phyloP scores from a whole-genome alignment of 2,329 filamentous ascomycete species.

The Cercospora beticola region DNA sequence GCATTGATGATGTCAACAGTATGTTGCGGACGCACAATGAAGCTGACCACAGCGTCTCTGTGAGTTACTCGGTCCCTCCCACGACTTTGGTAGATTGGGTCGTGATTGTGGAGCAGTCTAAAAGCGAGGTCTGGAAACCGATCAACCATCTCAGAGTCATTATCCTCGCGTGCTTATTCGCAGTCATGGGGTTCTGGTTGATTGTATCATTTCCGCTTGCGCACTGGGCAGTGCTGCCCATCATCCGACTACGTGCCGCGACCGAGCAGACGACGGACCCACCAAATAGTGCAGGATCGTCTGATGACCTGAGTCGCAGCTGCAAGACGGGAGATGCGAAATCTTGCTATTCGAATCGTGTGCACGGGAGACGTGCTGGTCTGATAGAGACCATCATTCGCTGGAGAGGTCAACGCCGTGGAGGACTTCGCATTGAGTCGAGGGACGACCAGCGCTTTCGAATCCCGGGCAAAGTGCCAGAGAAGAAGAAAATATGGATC shows the following conservation, averaged over 20 bases:
- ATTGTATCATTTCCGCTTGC: constrained; percentile 74
- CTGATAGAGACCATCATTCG: constrained; percentile 42
- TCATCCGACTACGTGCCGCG: constrained; percentile 70
- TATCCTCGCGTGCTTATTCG: constrained; percentile 80
- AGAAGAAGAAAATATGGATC: constrained; percentile 69
- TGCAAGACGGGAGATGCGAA: constrained; percentile 4
- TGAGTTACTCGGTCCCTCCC: constrained; percentile 73
- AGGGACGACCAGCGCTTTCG: constrained; percentile 61
- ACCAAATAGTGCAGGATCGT: constrained; percentile 38
- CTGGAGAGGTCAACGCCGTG: constrained; percentile 30
- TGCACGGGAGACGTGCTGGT: constrained; percentile 1
- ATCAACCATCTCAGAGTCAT: constrained; percentile 78
- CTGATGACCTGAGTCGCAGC: constrained; percentile 2
- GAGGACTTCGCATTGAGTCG: constrained; percentile 36
- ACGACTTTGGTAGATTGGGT: constrained; percentile 76
- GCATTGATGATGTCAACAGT: constrained; percentile 61
- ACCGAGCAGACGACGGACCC: constrained; percentile 72
- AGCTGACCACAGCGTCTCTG: constrained; percentile 65
- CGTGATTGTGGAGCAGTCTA: constrained; percentile 73
- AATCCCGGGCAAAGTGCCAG: constrained; percentile 75
- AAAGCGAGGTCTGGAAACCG: constrained; percentile 71
- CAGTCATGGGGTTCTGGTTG: constrained; percentile 68
- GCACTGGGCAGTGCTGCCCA: constrained; percentile 78
- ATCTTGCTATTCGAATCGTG: background rate
- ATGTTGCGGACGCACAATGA: constrained; percentile 67